Percentiles rank a stretch among this genome's conserved stretches.
Evolutionary conservation across 495 filamentous ascomycete species (phyloP).

Genomic region (Penicillium flavigenum): DNA sequence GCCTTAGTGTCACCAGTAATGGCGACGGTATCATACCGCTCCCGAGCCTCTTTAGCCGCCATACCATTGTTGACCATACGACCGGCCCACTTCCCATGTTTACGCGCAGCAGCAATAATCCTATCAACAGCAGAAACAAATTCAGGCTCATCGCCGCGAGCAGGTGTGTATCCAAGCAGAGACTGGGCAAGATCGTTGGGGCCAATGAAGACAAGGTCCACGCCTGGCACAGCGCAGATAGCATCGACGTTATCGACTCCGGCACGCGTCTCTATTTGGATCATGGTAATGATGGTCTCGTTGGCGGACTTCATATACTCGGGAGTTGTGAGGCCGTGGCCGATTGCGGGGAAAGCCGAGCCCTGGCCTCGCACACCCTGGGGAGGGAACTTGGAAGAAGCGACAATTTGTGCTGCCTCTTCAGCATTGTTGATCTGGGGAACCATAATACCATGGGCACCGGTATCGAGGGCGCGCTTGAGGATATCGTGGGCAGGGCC

Average conservation of each 20-base stretch:
- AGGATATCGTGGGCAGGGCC: constrained; percentile 68
- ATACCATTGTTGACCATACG: constrained; percentile 34
- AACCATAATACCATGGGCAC: constrained; percentile 59
- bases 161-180: constrained; percentile 30
- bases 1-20: constrained; percentile 37
- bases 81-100: constrained; percentile 35
- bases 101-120: constrained; percentile 32
- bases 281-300: constrained; percentile 35
- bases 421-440: constrained; percentile 42
- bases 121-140: constrained; percentile 35
- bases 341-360: constrained; percentile 28
- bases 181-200: constrained; percentile 37
- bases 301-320: constrained; percentile 37
- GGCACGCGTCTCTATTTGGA: constrained; percentile 34
- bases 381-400: constrained; percentile 65
- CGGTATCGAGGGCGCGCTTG: constrained; percentile 68
- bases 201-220: constrained; percentile 37
- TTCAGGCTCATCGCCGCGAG: constrained; percentile 35
- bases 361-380: constrained; percentile 54
- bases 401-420: constrained; percentile 60
- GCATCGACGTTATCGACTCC: constrained; percentile 34
- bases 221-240: constrained; percentile 31
- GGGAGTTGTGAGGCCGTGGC: constrained; percentile 31
- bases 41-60: constrained; percentile 25
- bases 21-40: constrained; percentile 33